These are phyloP conservation scores for Litsea cubeba DNA, from an alignment of 164 flowering plant genomes.

Conservation along the genomic window DNA sequence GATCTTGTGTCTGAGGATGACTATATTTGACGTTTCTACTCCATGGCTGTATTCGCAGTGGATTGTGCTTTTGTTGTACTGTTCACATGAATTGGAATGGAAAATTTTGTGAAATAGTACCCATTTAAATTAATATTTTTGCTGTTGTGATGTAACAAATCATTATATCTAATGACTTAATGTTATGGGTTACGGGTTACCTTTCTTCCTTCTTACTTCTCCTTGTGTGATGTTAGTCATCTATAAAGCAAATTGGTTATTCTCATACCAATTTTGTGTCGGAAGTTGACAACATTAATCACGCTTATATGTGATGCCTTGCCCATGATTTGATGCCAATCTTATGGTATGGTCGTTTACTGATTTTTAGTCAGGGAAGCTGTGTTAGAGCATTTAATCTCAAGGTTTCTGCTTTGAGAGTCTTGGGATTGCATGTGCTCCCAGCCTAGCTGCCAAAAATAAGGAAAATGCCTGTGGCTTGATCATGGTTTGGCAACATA, in stretches of 20 bases:
- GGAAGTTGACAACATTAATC: background rate
- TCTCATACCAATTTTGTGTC: background rate
- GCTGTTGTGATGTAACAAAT: too few species aligned
- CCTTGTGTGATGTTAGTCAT: background rate
- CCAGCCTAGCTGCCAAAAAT: background rate
- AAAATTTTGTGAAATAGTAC: too few species aligned
- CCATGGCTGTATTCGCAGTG: background rate
- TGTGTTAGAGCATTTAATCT: background rate
- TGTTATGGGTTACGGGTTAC: background rate
- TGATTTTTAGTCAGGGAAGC: background rate
- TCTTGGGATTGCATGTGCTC: background rate
- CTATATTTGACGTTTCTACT: slow-evolving; percentile 6
- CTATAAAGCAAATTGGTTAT: background rate
- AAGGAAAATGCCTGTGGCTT: background rate
- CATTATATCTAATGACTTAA: too few species aligned
- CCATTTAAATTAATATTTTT: too few species aligned
- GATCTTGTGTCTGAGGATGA: slow-evolving; percentile 22
- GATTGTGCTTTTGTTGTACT: background rate
- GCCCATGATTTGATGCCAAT: background rate
- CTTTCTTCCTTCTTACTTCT: slow-evolving; percentile 1
- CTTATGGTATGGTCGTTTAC: background rate
- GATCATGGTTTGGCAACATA: too few species aligned
- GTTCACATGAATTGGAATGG: too few species aligned
- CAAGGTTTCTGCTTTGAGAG: background rate
- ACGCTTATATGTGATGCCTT: background rate